Evolutionary conservation across 2,329 filamentous ascomycete species (phyloP), one percentile per base, ranked within the genome.

Genomic region (Plenodomus tracheiphilus): DNA sequence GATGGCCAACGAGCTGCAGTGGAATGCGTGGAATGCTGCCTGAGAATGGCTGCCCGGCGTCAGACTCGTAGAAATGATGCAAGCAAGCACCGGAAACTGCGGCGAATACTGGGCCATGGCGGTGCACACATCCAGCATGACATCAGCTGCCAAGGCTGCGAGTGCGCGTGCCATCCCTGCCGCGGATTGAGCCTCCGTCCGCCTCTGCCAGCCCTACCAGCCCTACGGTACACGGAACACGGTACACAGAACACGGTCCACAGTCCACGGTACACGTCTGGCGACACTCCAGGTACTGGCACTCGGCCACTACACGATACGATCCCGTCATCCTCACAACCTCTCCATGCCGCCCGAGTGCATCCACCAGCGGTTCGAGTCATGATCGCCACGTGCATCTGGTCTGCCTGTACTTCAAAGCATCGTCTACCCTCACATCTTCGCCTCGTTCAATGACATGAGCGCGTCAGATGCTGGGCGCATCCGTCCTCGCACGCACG

Each of bases 391-490:
- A 32, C 43, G 10, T 22, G 37, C 21, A 32, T 36, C 44, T 36
- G 18, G 42, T 40, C 41, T 41, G 36, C 47, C 42, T 47, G 39
- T 49, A 41, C 43, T 42, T 19, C 32, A 41, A 39, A 13, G 28
- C 39, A 2, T 25, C 19, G 19, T 28, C 25, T 32, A 39, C 41
- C 22, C 28, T 15, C n/a, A 10, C 5, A 40, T 37, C 34, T 5
- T 17, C 39, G n/a, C 18, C 39, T 6, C 25, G 36, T 47, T 59
- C 54, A 40, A 61, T 62, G 58, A 64, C 51, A 68, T 67, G 64
- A 67, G 41, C 51, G 36, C 48, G 39, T 43, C 49, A 39, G 49
- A 50, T 25, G 41, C 48, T 46, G 51, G 52, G 49, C 35, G 48
- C 39, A 39, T 15, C 22, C 47, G 46, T 42, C 50, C 51, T 55